Evolutionary conservation across 2,329 filamentous ascomycete genomes (phyloP), one percentile per base, ranked within the genome.

Genomic region (Phialophora expanda): DNA sequence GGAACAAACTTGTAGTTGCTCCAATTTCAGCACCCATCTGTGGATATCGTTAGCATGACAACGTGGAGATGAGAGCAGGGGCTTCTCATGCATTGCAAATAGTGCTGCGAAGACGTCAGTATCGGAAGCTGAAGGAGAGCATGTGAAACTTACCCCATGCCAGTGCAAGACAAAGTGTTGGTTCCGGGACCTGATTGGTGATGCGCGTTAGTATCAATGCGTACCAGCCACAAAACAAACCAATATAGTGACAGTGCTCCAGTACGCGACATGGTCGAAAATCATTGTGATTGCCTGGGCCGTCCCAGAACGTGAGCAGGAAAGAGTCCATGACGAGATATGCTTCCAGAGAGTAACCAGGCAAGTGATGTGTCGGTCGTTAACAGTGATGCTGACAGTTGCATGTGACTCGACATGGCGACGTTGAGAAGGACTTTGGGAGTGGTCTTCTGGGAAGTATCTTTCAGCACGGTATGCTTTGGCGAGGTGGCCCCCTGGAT

Each of bases 1-100:
- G 93, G 90, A 99, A 99, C 53, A 98, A 77, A 17, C 93, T 96
- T 62, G 94, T 97, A 22, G 94, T 98, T 66, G 51, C 59, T 26
- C 58, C 58, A n/a, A 61, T 61, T 57, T 66, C 44, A 62, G 58
- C 56, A 62, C 70, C 75, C 77, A 80, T 79, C 77, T 86, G 34
- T 59, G 41, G 3, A 48, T 28, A 50, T 46, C 4, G 38, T 59
- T 22, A 59, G 56, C 56, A 59, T n/a, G 38, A 20, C 38, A 4
- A n/a, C 17, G 7, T 44, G 38, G 38, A 48, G 48, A 14, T 9
- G 30, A 4, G 32, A 14, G 34, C 2, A 20, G 1, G 30, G 5
- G 6, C 14, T 17, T 32, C 32, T 46, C n/a, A 32, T 24, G 26
- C 38, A n/a, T 44, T 44, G 38, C 38, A 44, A 44, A 44, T 44